phyloP scores from a whole-genome alignment of 371 early-diverging fungal species.

The Rhizopus sp. region DNA sequence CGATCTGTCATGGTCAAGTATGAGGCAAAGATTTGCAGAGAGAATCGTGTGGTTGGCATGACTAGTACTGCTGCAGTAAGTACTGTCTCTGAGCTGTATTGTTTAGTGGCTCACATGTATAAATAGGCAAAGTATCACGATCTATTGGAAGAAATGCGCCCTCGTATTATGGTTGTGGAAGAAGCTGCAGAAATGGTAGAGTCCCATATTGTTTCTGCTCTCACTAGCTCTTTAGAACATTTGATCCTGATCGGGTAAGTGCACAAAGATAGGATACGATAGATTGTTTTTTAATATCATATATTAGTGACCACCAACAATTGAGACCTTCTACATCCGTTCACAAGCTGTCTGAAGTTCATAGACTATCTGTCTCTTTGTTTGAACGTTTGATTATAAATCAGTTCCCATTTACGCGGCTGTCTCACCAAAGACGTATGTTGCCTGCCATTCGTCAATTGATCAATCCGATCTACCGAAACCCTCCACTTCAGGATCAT shows the following conservation, averaged over 20 bases:
- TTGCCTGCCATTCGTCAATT: slow-evolving; percentile 67
- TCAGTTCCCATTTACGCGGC: slow-evolving; percentile 49
- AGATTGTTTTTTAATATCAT: neutral
- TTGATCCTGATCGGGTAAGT: slow-evolving; percentile 68
- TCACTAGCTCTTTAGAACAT: slow-evolving; percentile 61
- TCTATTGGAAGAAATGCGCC: slow-evolving; percentile 48
- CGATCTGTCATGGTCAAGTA: slow-evolving; percentile 31
- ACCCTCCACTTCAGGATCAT: slow-evolving; percentile 54
- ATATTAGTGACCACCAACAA: slow-evolving; percentile 67
- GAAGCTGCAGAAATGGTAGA: slow-evolving; percentile 81
- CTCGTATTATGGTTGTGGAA: slow-evolving; percentile 66
- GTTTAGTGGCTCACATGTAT: neutral
- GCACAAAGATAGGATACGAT: neutral
- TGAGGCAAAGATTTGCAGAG: slow-evolving; percentile 52
- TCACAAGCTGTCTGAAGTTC: slow-evolving; percentile 46
- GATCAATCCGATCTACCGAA: slow-evolving; percentile 57
- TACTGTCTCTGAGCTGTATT: neutral
- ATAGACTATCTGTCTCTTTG: slow-evolving; percentile 62
- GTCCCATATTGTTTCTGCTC: slow-evolving; percentile 64
- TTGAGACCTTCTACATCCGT: slow-evolving; percentile 63
- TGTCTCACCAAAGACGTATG: slow-evolving; percentile 75
- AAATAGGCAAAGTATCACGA: slow-evolving; percentile 64
- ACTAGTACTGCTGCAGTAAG: slow-evolving; percentile 75
- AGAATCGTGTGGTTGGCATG: slow-evolving; percentile 62
- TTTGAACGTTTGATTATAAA: slow-evolving; percentile 69